phyloP scores from a whole-genome alignment of 257 asterid species.

The Fraxinus cuspidata region DNA sequence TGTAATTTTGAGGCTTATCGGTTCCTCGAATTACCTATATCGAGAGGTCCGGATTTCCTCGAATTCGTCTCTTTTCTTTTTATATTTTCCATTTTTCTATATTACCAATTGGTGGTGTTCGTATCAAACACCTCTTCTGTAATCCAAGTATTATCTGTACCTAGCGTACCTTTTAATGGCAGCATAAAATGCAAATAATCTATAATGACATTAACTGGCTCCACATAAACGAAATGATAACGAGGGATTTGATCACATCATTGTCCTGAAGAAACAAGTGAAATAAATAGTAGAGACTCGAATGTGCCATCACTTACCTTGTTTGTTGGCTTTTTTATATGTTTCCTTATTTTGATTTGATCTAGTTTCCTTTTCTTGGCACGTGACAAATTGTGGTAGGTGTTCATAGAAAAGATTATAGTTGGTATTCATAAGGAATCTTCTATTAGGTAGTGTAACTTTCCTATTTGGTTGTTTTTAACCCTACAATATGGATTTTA shows the following conservation, averaged over 20 bases:
- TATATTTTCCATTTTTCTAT: too few relatives aligned
- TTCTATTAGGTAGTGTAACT: neutral
- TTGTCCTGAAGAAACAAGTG: neutral
- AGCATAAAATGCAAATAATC: neutral
- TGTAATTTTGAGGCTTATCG: too few relatives aligned
- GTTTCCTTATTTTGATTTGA: neutral
- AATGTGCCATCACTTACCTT: neutral
- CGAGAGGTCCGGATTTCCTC: too few relatives aligned
- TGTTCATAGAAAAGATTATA: too few relatives aligned
- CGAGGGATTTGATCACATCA: neutral
- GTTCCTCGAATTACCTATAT: too few relatives aligned
- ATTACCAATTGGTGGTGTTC: too few relatives aligned
- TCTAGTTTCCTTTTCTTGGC: constrained; percentile 1
- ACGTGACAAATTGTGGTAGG: neutral
- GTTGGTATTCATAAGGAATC: neutral
- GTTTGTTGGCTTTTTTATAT: neutral
- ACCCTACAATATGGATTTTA: neutral
- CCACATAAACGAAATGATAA: neutral
- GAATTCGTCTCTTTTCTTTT: too few relatives aligned
- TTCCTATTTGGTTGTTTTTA: neutral
- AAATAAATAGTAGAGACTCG: neutral
- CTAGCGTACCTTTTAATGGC: neutral
- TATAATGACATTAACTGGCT: neutral
- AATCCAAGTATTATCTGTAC: neutral
- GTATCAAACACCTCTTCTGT: neutral